These are phyloP conservation scores for Pyrenophora tritici-repentis DNA, from an alignment of 2,329 filamentous ascomycete species.

Conservation along the genomic window DNA sequence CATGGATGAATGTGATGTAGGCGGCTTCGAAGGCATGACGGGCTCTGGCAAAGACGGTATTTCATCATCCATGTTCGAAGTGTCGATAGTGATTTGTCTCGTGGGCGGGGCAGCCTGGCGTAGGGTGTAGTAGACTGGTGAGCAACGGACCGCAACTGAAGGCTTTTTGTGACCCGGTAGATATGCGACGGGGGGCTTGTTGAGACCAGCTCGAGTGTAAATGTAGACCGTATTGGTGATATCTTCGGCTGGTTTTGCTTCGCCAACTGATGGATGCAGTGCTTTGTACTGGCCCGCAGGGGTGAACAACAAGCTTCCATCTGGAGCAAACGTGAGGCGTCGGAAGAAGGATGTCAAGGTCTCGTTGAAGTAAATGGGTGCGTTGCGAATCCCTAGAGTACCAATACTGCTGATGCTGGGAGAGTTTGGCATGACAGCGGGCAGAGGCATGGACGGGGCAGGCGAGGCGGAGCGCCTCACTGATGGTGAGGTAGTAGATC, in stretches of 20 bases:
- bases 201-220: constrained; percentile 93
- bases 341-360: constrained; percentile 97
- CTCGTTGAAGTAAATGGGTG: constrained; percentile 93
- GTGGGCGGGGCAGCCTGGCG: constrained; percentile 70
- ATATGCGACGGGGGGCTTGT: constrained; percentile 93
- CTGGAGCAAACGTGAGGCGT: constrained; percentile 89
- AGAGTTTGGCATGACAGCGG: constrained; percentile 93
- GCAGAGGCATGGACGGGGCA: constrained; percentile 88
- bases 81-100: constrained; percentile 93
- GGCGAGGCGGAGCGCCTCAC: constrained; percentile 87
- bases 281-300: constrained; percentile 95
- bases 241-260: constrained; percentile 77
- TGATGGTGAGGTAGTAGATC: constrained; percentile 68
- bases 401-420: constrained; percentile 70
- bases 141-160: constrained; percentile 93
- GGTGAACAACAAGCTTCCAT: constrained; percentile 90
- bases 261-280: constrained; percentile 68
- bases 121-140: constrained; percentile 83
- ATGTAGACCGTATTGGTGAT: constrained; percentile 98
- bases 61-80: constrained; percentile 81
- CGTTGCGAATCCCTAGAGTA: constrained; percentile 67
- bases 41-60: constrained; percentile 86
- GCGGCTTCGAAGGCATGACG: constrained; percentile 60
- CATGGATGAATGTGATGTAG: constrained; percentile 72
- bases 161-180: constrained; percentile 97